Percentiles rank a stretch among this genome's conserved stretches.
phyloP scores from a whole-genome alignment of 2,329 filamentous ascomycete genomes.

The Aureobasidium vineae region DNA sequence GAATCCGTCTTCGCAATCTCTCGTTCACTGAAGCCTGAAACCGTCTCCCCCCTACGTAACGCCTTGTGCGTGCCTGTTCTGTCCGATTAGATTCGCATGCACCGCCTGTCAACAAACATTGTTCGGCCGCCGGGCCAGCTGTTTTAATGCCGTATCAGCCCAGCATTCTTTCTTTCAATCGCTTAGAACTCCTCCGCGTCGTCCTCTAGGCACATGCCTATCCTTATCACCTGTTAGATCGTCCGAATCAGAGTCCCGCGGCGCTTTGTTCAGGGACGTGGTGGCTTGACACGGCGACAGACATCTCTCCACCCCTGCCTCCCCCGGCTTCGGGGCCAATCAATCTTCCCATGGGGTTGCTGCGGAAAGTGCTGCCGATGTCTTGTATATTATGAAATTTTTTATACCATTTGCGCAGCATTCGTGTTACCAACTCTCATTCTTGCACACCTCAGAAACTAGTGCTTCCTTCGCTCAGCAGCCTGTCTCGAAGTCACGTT shows the following conservation, averaged over 20 bases:
- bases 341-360: constrained; percentile 13
- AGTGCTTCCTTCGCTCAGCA: constrained; percentile 16
- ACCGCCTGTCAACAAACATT: constrained; percentile 26
- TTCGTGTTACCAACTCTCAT: constrained; percentile 1
- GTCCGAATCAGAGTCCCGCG: constrained; percentile 14
- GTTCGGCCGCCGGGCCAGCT: constrained; percentile 7
- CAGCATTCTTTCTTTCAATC: constrained; percentile 18
- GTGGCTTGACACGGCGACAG: constrained; percentile 16
- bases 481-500: background rate
- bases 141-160: constrained; percentile 20
- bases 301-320: constrained; percentile 25
- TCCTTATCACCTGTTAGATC: constrained; percentile 25
- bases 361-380: constrained; percentile 14
- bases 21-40: constrained; percentile 19
- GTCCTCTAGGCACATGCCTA: constrained; percentile 8
- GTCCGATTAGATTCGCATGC: constrained; percentile 10
- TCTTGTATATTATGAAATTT: constrained; percentile 22
- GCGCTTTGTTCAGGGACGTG: constrained; percentile 16
- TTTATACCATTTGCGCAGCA: constrained; percentile 12
- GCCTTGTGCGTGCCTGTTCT: constrained; percentile 9
- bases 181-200: constrained; percentile 16
- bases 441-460: constrained; percentile 3
- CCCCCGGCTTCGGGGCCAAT: constrained; percentile 19
- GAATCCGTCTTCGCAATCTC: constrained; percentile 16
- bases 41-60: background rate